Conservation (phyloP, 2,329 filamentous ascomycete species). For the Thielaviopsis euricoi region DNA sequence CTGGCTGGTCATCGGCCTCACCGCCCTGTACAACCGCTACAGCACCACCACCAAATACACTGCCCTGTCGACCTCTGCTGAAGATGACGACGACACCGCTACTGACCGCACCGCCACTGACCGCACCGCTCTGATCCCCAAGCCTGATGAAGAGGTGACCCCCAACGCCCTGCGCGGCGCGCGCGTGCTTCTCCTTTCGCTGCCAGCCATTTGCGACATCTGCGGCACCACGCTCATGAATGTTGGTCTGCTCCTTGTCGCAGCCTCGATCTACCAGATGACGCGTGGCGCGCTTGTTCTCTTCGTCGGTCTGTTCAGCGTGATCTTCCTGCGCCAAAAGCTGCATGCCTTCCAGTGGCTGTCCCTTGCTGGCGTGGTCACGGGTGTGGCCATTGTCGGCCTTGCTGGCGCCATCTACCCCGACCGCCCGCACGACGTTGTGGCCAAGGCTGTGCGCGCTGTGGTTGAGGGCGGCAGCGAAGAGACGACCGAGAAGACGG, state of each 20-base stretch:
- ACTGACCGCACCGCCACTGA: slow-evolving; percentile 19
- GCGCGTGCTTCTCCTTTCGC: slow-evolving; percentile 57
- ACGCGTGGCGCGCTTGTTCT: slow-evolving; percentile 85
- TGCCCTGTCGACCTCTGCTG: slow-evolving; percentile 51
- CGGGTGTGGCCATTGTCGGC: slow-evolving; percentile 79
- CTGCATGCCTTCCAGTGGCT: slow-evolving; percentile 86
- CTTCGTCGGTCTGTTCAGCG: slow-evolving; percentile 90
- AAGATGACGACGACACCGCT: slow-evolving; percentile 28
- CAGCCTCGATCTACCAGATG: slow-evolving; percentile 97
- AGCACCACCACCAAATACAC: slow-evolving; percentile 34
- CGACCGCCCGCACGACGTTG: slow-evolving; percentile 36
- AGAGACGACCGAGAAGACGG: slow-evolving; percentile 21
- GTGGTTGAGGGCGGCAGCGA: slow-evolving; percentile 24
- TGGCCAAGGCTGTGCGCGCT: slow-evolving; percentile 14
- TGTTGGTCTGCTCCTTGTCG: slow-evolving; percentile 80
- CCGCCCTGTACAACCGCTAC: slow-evolving; percentile 45
- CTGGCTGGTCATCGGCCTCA: slow-evolving; percentile 72
- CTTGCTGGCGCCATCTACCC: slow-evolving; percentile 71
- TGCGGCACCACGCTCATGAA: slow-evolving; percentile 96
- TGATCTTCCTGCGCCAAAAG: slow-evolving; percentile 68
- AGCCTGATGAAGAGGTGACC: slow-evolving; percentile 25
- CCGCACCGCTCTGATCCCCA: slow-evolving; percentile 23
- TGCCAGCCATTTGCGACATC: slow-evolving; percentile 88
- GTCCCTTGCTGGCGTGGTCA: slow-evolving; percentile 69
- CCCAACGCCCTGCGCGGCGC: slow-evolving; percentile 51